phyloP scores from a whole-genome alignment of 345 rosid genomes.

The Clarkia xantiana region DNA sequence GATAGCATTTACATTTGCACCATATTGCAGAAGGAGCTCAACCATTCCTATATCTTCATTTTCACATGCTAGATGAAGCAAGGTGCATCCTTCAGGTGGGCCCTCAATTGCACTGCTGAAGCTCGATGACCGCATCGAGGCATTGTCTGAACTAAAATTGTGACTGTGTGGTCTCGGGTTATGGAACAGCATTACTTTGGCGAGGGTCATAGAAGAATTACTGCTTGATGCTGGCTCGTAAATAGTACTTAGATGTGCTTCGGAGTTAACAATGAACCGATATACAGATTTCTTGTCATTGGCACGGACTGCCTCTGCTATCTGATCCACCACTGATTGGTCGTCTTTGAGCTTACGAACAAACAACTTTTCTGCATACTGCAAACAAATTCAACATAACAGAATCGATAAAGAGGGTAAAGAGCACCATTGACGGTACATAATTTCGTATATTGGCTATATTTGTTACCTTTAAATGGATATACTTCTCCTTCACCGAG shows the following conservation, averaged over 20 bases:
- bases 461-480: slow-evolving; percentile 71
- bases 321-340: slow-evolving; percentile 45
- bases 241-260: slow-evolving; percentile 52
- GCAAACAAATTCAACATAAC: slow-evolving; percentile 1
- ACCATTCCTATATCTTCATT: slow-evolving; percentile 89
- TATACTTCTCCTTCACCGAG: slow-evolving; percentile 87
- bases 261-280: slow-evolving; percentile 60
- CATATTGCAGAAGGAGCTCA: slow-evolving; percentile 89
- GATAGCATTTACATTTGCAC: slow-evolving; percentile 62
- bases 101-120: slow-evolving; percentile 32
- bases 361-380: slow-evolving; percentile 92
- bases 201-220: slow-evolving; percentile 59
- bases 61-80: slow-evolving; percentile 96
- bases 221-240: slow-evolving; percentile 48
- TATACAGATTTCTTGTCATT: slow-evolving; percentile 90
- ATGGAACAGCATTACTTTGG: slow-evolving; percentile 70
- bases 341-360: slow-evolving; percentile 60
- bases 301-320: slow-evolving; percentile 78
- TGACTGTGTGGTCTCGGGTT: slow-evolving; percentile 49
- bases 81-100: slow-evolving; percentile 50
- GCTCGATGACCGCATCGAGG: slow-evolving; percentile 46
- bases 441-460: too few species aligned
- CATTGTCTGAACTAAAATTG: slow-evolving; percentile 48
- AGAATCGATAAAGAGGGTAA: too few species aligned
- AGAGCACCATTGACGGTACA: too few species aligned